Percentiles rank a stretch among this genome's conserved stretches.
These are phyloP conservation scores for Eleusine coracana DNA, from an alignment of 176 grass and related monocot genomes.

Conservation along the genomic window DNA sequence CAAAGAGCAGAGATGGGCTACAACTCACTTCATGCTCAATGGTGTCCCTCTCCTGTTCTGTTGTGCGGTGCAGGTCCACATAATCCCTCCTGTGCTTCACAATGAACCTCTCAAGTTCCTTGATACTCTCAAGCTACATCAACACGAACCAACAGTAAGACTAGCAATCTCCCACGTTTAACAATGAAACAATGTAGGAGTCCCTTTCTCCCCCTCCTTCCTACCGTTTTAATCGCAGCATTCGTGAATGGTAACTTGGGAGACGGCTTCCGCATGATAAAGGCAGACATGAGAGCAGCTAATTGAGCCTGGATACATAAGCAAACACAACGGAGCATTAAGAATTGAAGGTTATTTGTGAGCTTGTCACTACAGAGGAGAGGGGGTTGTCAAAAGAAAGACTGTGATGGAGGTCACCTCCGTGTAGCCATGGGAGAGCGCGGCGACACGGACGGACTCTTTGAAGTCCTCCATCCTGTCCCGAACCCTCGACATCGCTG, in stretches of 20 bases:
- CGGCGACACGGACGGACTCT: slow-evolving; percentile 63
- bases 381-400: background rate
- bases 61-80: slow-evolving; percentile 82
- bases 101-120: slow-evolving; percentile 81
- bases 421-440: slow-evolving; percentile 62
- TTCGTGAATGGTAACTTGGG: slow-evolving; percentile 71
- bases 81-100: slow-evolving; percentile 89
- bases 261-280: slow-evolving; percentile 80
- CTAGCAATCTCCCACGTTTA: background rate
- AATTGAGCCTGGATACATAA: slow-evolving; percentile 60
- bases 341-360: background rate
- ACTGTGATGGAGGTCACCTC: slow-evolving; percentile 51
- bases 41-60: slow-evolving; percentile 89
- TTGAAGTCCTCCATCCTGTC: slow-evolving; percentile 90
- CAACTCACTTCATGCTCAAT: slow-evolving; percentile 95
- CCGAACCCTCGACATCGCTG: slow-evolving; percentile 70
- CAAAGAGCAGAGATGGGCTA: background rate
- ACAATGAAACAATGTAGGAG: background rate
- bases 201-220: background rate
- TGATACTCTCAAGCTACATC: slow-evolving; percentile 80
- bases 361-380: background rate
- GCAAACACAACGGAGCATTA: slow-evolving; percentile 14
- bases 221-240: slow-evolving; percentile 88
- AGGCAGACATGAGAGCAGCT: slow-evolving; percentile 72
- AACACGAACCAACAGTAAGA: slow-evolving; percentile 25